A percentile compares a stretch with the other conserved stretches of the same genome.
These are phyloP conservation scores for Lentinus polychrous DNA, from an alignment of 1,284 basidiomycete genomes.

Conservation along the genomic window DNA sequence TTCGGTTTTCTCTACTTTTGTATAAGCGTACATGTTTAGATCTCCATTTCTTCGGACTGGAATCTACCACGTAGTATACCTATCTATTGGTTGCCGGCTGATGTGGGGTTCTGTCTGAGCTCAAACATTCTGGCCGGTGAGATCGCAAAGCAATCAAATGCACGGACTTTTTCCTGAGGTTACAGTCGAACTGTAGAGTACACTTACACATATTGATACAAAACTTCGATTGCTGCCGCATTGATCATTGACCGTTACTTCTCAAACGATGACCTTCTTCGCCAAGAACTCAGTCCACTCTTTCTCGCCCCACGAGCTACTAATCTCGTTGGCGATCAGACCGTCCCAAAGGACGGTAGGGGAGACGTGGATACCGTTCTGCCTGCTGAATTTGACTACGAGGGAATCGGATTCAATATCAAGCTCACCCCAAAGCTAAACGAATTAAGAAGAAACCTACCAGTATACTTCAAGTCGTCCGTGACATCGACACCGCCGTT, in stretches of 20 bases:
- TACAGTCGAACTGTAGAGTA: too few species aligned
- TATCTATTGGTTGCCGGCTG: too few species aligned
- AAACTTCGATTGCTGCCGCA: neutral
- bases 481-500: conserved; percentile 77
- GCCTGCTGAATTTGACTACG: conserved; percentile 81
- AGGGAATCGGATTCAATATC: neutral
- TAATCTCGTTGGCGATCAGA: conserved; percentile 71
- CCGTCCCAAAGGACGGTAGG: conserved; percentile 88
- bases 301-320: conserved; percentile 75
- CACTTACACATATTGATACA: too few species aligned
- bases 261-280: conserved; percentile 41
- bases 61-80: too few species aligned
- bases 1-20: too few species aligned
- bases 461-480: conserved; percentile 81
- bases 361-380: conserved; percentile 90
- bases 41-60: too few species aligned
- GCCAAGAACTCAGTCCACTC: conserved; percentile 85
- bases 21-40: too few species aligned
- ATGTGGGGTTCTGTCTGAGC: too few species aligned
- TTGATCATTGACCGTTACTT: neutral
- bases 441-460: conserved; percentile 32
- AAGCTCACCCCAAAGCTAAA: neutral
- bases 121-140: too few species aligned
- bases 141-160: too few species aligned
- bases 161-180: too few species aligned